Evolutionary conservation across 2,329 filamentous ascomycete species (phyloP), one percentile per base, ranked within the genome.

Genomic region (Phaeosphaeriaceae sp.): DNA sequence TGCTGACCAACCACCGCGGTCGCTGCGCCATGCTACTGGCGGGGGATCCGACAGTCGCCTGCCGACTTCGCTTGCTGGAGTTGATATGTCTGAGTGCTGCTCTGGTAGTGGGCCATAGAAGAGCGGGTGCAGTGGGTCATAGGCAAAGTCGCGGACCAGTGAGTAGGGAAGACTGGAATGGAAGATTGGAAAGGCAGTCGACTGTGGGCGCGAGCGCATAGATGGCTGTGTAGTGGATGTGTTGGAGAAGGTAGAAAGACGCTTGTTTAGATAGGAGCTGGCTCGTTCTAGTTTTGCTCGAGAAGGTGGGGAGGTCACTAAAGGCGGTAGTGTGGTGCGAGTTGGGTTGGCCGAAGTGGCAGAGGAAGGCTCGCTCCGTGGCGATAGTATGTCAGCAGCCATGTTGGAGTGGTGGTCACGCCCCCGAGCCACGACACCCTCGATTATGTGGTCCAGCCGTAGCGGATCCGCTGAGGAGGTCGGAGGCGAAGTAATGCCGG

Each of bases 71-170:
- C 89, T 94, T 13, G 84, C 86, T 8, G 93, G 92, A 0, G 92
- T 96, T n/a, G 88, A 92, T 61, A 89, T 81, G 48, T 87, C 88
- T 1, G 92, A 95, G n/a, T 86, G 84, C 20, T 85, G 80, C 61
- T 92, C 88, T 30, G 88, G 87, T 13, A 90, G 87, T n/a, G 93
- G 89, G 1, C 94, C 94, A 79, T 96, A 96, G 78, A 97, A 94
- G 74, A 97, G 81, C 35, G 90, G 92, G 73, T 97, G 90, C 46
- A 83, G 81, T 20, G 83, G 71, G 26, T 90, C 86, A 71, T 97
- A 99, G 61, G 94, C 94, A 76, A 97, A 99, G 79, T 99, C 94
- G 67, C 94, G 88, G 58, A 99, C 92, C 36, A 90, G 81, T n/a
- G 92, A 87, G 73, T 97, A 97, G 6, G 89, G 76, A 15, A 97